These are phyloP conservation scores for Ogataea hybrid DNA, from an alignment of 1,139 yeast genomes.

Conservation along the genomic window DNA sequence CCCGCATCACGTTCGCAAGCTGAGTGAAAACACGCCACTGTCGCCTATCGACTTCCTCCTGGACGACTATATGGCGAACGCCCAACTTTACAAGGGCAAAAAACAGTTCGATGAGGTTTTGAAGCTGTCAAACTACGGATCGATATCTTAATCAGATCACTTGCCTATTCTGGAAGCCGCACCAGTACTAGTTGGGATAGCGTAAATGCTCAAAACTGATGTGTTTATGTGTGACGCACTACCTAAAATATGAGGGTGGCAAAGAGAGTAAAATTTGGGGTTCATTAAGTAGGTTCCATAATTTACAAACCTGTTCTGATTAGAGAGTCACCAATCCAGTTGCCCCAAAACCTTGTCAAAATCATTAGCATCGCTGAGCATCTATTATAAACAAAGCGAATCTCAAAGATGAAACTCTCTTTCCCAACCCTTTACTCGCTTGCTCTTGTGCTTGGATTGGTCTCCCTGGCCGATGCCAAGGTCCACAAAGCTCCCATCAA, in stretches of 20 bases:
- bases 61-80: conserved; percentile 25
- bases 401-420: conserved; percentile 34
- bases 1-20: conserved; percentile 29
- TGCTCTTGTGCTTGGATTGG: conserved; percentile 50
- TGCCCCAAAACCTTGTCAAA: not conserved
- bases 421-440: conserved; percentile 43
- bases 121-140: conserved; percentile 10
- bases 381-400: not conserved
- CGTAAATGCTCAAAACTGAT: not conserved
- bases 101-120: conserved; percentile 3
- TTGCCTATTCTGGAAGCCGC: conserved; percentile 4
- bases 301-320: not conserved
- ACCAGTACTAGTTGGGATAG: not conserved
- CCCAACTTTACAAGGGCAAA: conserved; percentile 1
- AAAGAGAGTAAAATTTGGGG: conserved; percentile 9
- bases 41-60: conserved; percentile 34
- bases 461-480: conserved; percentile 63
- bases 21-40: conserved; percentile 32
- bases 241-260: conserved; percentile 6
- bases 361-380: not conserved
- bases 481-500: conserved; percentile 60
- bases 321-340: conserved; percentile 3
- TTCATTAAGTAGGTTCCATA: conserved; percentile 2
- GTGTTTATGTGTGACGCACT: conserved; percentile 1
- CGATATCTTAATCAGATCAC: conserved; percentile 2